Evolutionary conservation across 2,329 filamentous ascomycete species (phyloP).

Genomic region (Aspergillus viridinutans): DNA sequence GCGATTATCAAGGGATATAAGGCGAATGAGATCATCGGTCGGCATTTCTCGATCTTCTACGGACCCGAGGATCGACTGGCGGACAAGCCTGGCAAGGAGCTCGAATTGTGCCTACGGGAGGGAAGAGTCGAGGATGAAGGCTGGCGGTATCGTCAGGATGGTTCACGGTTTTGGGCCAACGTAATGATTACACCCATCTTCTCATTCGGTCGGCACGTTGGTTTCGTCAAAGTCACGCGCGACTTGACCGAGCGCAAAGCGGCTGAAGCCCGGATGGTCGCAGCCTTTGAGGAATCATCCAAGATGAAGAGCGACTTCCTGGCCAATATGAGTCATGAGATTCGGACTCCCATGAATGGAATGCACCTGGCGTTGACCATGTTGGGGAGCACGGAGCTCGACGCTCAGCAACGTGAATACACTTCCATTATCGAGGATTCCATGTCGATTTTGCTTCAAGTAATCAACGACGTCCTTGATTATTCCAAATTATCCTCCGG

Average conservation of each 20-base stretch:
- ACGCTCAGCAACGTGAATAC: conserved; percentile 53
- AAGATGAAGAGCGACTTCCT: conserved; percentile 59
- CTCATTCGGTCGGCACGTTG: conserved; percentile 50
- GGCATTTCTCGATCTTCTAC: conserved; percentile 58
- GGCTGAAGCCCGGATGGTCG: conserved; percentile 52
- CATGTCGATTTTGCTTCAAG: conserved; percentile 54
- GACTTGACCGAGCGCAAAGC: conserved; percentile 55
- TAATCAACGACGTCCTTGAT: conserved; percentile 65
- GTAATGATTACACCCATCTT: conserved; percentile 57
- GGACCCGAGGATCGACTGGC: conserved; percentile 46
- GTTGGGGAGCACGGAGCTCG: conserved; percentile 52
- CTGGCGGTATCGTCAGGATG: conserved; percentile 57
- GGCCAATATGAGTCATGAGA: conserved; percentile 62
- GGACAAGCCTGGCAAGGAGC: conserved; percentile 50
- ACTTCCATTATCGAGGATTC: conserved; percentile 58
- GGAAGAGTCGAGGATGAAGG: conserved; percentile 57
- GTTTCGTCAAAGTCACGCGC: conserved; percentile 57
- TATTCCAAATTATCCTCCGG: conserved; percentile 61
- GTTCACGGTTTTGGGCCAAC: conserved; percentile 58
- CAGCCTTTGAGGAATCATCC: conserved; percentile 60
- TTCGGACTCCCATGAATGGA: conserved; percentile 62
- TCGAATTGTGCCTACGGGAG: conserved; percentile 51
- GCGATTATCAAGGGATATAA: conserved; percentile 54
- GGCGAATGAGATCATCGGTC: conserved; percentile 52
- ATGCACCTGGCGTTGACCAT: conserved; percentile 58